These are phyloP conservation scores for Salisapilia sapeloensis DNA, from an alignment of 352 stramenopile species.

Conservation along the genomic window DNA sequence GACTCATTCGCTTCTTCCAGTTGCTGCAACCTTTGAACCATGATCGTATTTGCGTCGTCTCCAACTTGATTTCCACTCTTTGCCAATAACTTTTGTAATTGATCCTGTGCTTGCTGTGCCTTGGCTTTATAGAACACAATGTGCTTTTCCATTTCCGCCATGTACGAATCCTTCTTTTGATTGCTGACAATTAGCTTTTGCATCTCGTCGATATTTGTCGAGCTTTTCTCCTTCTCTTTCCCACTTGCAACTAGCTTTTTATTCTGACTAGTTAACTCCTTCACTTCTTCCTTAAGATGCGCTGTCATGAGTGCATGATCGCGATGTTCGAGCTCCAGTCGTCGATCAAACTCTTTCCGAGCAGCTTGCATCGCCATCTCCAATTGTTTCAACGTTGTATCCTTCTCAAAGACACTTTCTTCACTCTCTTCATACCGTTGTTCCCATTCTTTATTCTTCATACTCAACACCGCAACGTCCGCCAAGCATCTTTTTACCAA, in stretches of 20 bases:
- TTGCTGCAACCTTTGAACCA: slow-evolving; percentile 41
- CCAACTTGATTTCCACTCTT: slow-evolving; percentile 11
- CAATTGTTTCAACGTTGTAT: slow-evolving; percentile 27
- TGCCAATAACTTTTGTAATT: slow-evolving; percentile 64
- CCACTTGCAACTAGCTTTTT: slow-evolving; percentile 1
- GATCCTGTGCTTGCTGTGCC: slow-evolving; percentile 69
- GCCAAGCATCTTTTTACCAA: slow-evolving; percentile 34
- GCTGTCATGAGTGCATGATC: slow-evolving; percentile 13
- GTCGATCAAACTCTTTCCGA: slow-evolving; percentile 52
- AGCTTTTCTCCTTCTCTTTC: slow-evolving; percentile 4
- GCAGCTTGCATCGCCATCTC: slow-evolving; percentile 40
- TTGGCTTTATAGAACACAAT: slow-evolving; percentile 79
- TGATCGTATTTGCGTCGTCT: slow-evolving; percentile 8
- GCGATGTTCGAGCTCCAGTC: slow-evolving; percentile 27
- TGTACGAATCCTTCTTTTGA: slow-evolving; percentile 77
- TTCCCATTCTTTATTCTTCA: slow-evolving; percentile 22
- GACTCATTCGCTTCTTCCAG: slow-evolving; percentile 56
- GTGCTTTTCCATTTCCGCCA: slow-evolving; percentile 66
- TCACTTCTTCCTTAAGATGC: slow-evolving; percentile 23
- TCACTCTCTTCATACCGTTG: slow-evolving; percentile 16
- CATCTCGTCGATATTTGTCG: slow-evolving; percentile 39
- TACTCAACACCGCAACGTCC: slow-evolving; percentile 25
- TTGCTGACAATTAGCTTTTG: slow-evolving; percentile 44
- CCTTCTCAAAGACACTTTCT: slow-evolving; percentile 22
- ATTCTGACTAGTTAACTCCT: slow-evolving; percentile 8